phyloP scores from a whole-genome alignment of 345 rosid species.

The Barbarea vulgaris region DNA sequence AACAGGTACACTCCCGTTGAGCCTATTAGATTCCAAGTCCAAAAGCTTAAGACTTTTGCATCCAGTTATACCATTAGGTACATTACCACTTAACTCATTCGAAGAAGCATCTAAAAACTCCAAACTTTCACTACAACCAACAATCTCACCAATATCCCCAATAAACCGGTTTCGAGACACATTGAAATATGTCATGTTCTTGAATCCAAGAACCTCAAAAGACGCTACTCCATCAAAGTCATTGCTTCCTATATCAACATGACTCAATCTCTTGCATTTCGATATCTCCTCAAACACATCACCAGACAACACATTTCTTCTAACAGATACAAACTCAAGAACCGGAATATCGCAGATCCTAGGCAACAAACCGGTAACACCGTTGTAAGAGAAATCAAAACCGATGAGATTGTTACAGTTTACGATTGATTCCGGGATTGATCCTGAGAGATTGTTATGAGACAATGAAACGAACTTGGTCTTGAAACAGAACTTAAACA shows the following conservation, averaged over 20 bases:
- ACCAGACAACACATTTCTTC: slow-evolving; percentile 69
- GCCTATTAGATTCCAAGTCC: slow-evolving; percentile 74
- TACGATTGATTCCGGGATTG: slow-evolving; percentile 66
- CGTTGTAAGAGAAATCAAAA: slow-evolving; percentile 83
- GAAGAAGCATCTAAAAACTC: slow-evolving; percentile 78
- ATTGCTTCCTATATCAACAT: slow-evolving; percentile 81
- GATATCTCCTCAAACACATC: slow-evolving; percentile 54
- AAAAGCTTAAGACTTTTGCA: slow-evolving; percentile 76
- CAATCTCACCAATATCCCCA: slow-evolving; percentile 44
- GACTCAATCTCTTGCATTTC: slow-evolving; percentile 59
- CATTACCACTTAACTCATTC: slow-evolving; percentile 64
- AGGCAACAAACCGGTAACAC: slow-evolving; percentile 61
- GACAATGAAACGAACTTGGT: slow-evolving; percentile 81
- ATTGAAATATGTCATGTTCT: slow-evolving; percentile 67
- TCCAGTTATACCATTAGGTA: slow-evolving; percentile 59
- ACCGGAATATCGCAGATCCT: slow-evolving; percentile 61
- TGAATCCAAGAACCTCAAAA: slow-evolving; percentile 56
- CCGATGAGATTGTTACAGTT: slow-evolving; percentile 76
- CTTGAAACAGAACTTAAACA: slow-evolving; percentile 73
- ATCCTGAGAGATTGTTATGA: slow-evolving; percentile 72
- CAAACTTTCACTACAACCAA: slow-evolving; percentile 59
- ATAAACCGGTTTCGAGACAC: slow-evolving; percentile 68
- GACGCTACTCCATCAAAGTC: slow-evolving; percentile 68
- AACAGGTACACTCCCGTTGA: slow-evolving; percentile 66
- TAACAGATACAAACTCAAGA: slow-evolving; percentile 63